Base-by-base conservation (phyloP, 805 yeast species). In the Huiozyma naganishii region DNA sequence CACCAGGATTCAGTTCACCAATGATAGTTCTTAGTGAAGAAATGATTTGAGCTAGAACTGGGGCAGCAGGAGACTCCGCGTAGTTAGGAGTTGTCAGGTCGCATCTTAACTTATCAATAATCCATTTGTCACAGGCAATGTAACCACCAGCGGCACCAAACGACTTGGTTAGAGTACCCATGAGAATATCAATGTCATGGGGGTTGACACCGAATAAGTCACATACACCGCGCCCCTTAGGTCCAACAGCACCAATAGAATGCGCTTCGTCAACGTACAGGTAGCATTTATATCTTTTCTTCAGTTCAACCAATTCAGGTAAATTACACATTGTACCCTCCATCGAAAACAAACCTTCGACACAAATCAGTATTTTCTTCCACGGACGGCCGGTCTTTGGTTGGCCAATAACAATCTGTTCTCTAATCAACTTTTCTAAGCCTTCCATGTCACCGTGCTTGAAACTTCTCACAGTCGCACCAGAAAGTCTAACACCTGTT, bases 131-230 rank as follows among this genome's bases (percentile, higher is more conserved):
- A 39, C 83, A 94, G n/a, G 95, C 90, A 50, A 92, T 69, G 61
- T 92, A 92, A 39, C 98, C 99, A 58, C 99, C 99, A 36, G 97
- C 87, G 12, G 98, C 97, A 61, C 99, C 98, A 63, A 92, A 92
- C 1, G 96, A 86, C 66, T 92, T 92, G 42, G 98, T 94, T 45
- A 92, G 76, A 6, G 99, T 92, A 41, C 99, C 99, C 99, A 92
- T 92, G 52, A 92, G 67, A 49, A 92, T 69, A 66, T 92, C 99
- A 45, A 92, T 71, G 37, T 76, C 76, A 9, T 67, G 61, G 36
- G 97, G 90, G 50, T 79, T 74, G 40, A 92, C 76, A 43, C 81
- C 82, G 62, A 84, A 92, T 66, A 86, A 85, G 58, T 92, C 97
- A 68, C 97, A 89, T 33, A 92, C 83, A 58, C 99, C 99, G 58